Base-by-base conservation (phyloP, 1,284 basidiomycete genomes). In the Tilletia caries region DNA sequence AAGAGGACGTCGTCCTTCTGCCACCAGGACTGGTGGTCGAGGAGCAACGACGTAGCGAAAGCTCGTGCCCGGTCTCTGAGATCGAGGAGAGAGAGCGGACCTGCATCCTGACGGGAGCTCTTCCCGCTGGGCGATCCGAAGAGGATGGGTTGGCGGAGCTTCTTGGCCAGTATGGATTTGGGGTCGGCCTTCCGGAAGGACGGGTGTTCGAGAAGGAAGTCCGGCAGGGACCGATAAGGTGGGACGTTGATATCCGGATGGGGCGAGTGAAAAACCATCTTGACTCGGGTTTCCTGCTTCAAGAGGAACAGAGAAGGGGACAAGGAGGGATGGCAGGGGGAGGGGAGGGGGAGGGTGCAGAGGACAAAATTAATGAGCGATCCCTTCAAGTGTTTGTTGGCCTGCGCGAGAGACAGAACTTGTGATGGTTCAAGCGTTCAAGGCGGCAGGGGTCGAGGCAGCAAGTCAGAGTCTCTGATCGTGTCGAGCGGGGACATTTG, bases 1-100 rank as follows among this genome's bases (percentile, higher is more conserved):
- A 70, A 71, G 27, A 78, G 70, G 12, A 82, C 78, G 62, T 82
- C 76, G 32, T 75, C 76, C 52, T 71, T 73, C 27, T 71, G 65
- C 68, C 79, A 80, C 44, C 23, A 27, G 43, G 75, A 71, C 60
- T 70, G 69, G 48, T 70, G 75, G 29, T 71, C 71, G 8, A 60
- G 72, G 33, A 77, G 69, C 32, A 81, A 70, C 1, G 70, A 72
- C 0, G 74, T 71, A 20, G 78, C 80, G 12, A 80, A 66, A 62
- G 73, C 71, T 48, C 74, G 75, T 12, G 79, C 77, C 48, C 74
- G 71, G 5, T 75, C 68, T 23, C 74, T 72, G 25, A 72, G 67
- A 25, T 80, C 75, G 64, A 68, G 67, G 6, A 79, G 68, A 25
- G 73, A 72, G 6, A 81, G 67, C 2, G 78, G 75, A 65, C 68